Base-by-base conservation (phyloP, 192 early-diverging fungal genomes). In the Irineochytrium annulatum region DNA sequence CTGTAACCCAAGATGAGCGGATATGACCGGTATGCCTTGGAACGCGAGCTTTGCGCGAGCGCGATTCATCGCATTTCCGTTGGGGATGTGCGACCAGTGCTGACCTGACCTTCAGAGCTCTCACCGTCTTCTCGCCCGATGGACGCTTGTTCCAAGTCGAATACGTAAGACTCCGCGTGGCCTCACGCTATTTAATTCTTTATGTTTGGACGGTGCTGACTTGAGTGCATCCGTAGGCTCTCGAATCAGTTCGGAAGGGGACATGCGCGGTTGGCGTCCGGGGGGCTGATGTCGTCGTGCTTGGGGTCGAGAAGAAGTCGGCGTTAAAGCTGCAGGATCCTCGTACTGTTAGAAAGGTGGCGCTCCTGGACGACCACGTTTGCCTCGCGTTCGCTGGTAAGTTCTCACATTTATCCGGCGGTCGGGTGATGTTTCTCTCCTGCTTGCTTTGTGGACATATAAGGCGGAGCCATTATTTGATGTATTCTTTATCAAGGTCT, bases 141-240 rank as follows among this genome's bases (percentile, higher is more conserved):
- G 96, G 96, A 27, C 94, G 95, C 70, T 75, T 99, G 59, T 99
- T 99, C 77, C 96, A 99, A 86, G 96, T 99, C 68, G 94, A 99
- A 75, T 99, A 99, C 69, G 82, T 81, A 66, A 24, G 55, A 41
- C 37, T 8, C 37, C n/a, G 37, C n/a, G 8, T 8, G 8, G 46
- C 17, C 8, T 24, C 46, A 49, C 26, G 46, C n/a, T n/a, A n/a
- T n/a, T n/a, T n/a, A n/a, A n/a, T n/a, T n/a, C n/a, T n/a, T n/a
- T n/a, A n/a, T n/a, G n/a, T n/a, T n/a, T n/a, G n/a, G 24, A 22
- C 13, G 11, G 22, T 49, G 6, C 46, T 49, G 5, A 49, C 13
- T 24, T 20, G 11, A 35, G 5, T 31, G 35, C 33, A 14, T 39
- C 22, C 45, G 5, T 51, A 83, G 79, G 95, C 96, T 59, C 83